A percentile compares a stretch with the other conserved stretches of the same genome.
These are phyloP conservation scores for Triangularia setosa DNA, from an alignment of 2,329 filamentous ascomycete species.

Conservation along the genomic window DNA sequence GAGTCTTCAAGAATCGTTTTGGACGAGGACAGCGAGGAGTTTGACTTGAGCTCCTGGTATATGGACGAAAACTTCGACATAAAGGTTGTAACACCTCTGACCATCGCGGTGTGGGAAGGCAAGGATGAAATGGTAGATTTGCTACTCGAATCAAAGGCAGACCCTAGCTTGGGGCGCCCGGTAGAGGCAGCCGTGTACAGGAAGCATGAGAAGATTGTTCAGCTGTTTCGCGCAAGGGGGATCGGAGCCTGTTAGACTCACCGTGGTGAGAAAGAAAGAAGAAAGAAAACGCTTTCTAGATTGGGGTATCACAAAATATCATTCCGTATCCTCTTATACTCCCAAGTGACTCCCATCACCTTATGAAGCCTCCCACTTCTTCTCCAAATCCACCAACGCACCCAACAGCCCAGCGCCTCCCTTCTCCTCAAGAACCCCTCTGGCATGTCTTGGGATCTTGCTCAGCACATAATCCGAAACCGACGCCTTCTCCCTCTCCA, in stretches of 20 bases:
- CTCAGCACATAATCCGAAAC: constrained; percentile 77
- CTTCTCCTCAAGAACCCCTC: constrained; percentile 15
- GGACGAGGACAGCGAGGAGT: background rate
- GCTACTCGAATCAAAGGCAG: background rate
- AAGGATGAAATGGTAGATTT: background rate
- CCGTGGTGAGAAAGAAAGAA: too few relatives aligned
- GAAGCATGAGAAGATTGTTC: background rate
- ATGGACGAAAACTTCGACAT: background rate
- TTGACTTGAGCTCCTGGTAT: background rate
- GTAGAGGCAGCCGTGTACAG: background rate
- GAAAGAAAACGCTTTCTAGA: too few relatives aligned
- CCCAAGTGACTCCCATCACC: background rate
- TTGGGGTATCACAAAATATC: too few relatives aligned
- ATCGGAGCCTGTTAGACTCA: background rate
- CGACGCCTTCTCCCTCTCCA: constrained; percentile 58
- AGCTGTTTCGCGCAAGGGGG: background rate
- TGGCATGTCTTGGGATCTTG: constrained; percentile 44
- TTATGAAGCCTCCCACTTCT: constrained; percentile 1
- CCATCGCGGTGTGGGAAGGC: background rate
- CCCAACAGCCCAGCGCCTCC: constrained; percentile 13
- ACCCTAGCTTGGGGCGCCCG: background rate
- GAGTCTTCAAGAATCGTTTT: background rate
- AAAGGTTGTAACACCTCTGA: background rate
- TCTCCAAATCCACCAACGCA: constrained; percentile 19
- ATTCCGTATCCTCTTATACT: too few relatives aligned